These are phyloP conservation scores for Cantharellus anzutake DNA, from an alignment of 768 basidiomycete genomes.

Conservation along the genomic window DNA sequence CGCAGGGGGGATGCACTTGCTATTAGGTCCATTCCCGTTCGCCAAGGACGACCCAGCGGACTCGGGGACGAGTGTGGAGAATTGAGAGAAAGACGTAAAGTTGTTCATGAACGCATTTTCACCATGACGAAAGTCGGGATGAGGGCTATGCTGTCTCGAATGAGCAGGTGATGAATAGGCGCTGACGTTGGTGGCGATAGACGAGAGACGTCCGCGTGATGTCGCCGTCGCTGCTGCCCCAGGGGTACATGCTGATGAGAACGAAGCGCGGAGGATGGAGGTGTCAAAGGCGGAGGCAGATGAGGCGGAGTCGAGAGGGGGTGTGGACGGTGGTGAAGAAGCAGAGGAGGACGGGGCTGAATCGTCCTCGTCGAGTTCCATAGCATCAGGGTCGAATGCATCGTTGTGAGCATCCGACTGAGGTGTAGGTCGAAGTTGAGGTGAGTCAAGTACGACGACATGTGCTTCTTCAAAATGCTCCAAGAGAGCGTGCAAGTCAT, in stretches of 20 bases:
- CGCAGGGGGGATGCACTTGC: slow-evolving; percentile 40
- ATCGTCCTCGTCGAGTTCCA: slow-evolving; percentile 6
- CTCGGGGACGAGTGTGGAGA: slow-evolving; percentile 42
- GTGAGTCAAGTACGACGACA: slow-evolving; percentile 43
- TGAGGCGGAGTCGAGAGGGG: slow-evolving; percentile 14
- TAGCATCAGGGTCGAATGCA: slow-evolving; percentile 3
- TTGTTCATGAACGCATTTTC: slow-evolving; percentile 36
- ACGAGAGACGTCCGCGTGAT: too few species aligned
- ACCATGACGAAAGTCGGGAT: slow-evolving; percentile 10
- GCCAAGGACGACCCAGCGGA: slow-evolving; percentile 14
- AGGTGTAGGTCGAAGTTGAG: slow-evolving; percentile 11
- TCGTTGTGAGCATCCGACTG: slow-evolving; percentile 19
- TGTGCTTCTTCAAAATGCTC: slow-evolving; percentile 89
- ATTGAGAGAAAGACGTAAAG: slow-evolving; percentile 50
- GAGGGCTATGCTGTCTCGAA: neutral
- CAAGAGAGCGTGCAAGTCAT: slow-evolving; percentile 63
- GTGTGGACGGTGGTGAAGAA: slow-evolving; percentile 12
- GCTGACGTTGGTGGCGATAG: neutral
- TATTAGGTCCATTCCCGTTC: slow-evolving; percentile 4
- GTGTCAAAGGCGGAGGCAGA: slow-evolving; percentile 16
- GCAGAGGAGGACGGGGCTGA: slow-evolving; percentile 9
- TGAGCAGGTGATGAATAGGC: neutral
- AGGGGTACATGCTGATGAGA: neutral
- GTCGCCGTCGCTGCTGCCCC: neutral
- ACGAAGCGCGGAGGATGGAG: slow-evolving; percentile 12